Evolutionary conservation across 2,329 filamentous ascomycete species (phyloP), one percentile per base, ranked within the genome.

Genomic region (Stachybotrys chartarum): DNA sequence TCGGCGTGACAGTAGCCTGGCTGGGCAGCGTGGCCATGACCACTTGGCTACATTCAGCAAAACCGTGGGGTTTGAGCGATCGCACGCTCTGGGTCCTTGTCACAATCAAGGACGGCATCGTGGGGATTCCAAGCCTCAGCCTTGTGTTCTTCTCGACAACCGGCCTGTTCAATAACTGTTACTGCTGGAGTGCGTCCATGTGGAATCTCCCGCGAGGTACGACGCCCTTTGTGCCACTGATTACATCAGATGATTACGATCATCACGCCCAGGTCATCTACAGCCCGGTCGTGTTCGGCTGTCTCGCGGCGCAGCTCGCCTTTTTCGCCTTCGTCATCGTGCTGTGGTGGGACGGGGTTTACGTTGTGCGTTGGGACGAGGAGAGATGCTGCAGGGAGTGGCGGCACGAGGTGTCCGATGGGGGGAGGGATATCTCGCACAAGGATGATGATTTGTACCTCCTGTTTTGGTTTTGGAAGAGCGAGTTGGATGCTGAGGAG

Each of bases 121-220:
- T 52, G 14, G 50, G 50, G 2, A n/a, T 52, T n/a, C 12, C 14
- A 11, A 24, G 50, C 32, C 50, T 52, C 30, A 32, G 16, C 5
- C 16, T 52, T 31, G 50, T 52, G 14, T 52, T 52, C 24, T 32
- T 52, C 14, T 52, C 50, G 14, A 52, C 50, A 3, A 52, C 30
- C 12, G 50, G 50, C 24, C 31, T 52, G 14, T 52, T 52, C 50
- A 52, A 52, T 32, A 52, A 30, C 32, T 52, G 50, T 31, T 52
- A 52, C 35, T 52, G 50, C 35, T 52, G 50, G 50, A 44, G 32
- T 24, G 35, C 32, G 6, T 42, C 12, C 17, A 52, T 52, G 50
- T 52, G 31, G 31, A 31, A 52, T 17, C 31, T n/a, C n/a, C 18
- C n/a, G 11, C 31, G 31, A 16, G 32, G 35, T 7, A 32, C 14